Base-by-base conservation (phyloP, 371 early-diverging fungal species). In the Globomyces sp. region DNA sequence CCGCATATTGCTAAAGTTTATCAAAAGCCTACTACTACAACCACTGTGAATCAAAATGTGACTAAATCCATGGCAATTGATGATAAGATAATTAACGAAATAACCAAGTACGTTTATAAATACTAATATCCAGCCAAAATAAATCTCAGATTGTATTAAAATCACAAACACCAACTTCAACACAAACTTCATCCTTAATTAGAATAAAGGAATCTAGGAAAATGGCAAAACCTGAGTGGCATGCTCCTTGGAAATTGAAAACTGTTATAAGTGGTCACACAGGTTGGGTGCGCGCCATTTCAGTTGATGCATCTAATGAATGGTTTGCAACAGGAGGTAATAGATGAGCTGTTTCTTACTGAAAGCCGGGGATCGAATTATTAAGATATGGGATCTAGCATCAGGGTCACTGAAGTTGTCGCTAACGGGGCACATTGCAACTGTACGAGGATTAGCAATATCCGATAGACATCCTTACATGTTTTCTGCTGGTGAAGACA, bases 241-340 rank as follows among this genome's bases (percentile, higher is more conserved):
- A 98, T 76, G 93, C 98, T 37, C 98, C 98, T n/a, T 98, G 98
- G 97, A 95, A 94, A 78, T 83, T 98, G 64, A 94, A 94, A 95
- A 86, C 93, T 66, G 94, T 97, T 49, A 94, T 98, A 61, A 90
- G 91, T 69, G 99, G 99, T 3, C 99, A 98, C 76, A 82, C 93
- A 64, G 99, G 99, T 13, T 97, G 98, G 98, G 98, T 97, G 44
- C 84, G 98, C 24, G 84, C 89, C 51, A 80, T 98, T 47, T 87
- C 95, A 13, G 92, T 98, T 2, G 99, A 98, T 74, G 89, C 91
- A 10, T 88, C 90, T 36, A 97, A 97, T 78, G 89, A 92, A 74
- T 98, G 98, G 97, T 98, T 98, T 81, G 97, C 90, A 0, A 94
- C 95, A 0, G 99, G 98, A 43, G 24, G 24, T 24, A 24, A 24